Base-by-base conservation (phyloP, 345 rosid genomes). In the Hypericum androsaemum region DNA sequence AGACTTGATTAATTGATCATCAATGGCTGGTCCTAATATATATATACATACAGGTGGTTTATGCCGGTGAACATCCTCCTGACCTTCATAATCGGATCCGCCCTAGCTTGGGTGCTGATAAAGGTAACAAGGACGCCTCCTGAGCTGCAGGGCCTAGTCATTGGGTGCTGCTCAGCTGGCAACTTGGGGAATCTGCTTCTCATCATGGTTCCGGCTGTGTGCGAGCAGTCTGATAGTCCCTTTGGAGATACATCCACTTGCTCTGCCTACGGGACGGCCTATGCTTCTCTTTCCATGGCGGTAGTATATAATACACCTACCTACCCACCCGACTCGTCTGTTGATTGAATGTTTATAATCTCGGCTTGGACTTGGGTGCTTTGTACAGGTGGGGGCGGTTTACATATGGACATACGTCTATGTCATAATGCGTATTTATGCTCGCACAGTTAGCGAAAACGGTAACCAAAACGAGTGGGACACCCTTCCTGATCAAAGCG, bases 141-240 rank as follows among this genome's bases (percentile, higher is more conserved):
- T 7, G 61, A 71, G 14, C 74, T 79, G 6, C 47, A 55, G 16
- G 84, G 84, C 40, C 78, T 79, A 1, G 63, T 79, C 14, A 9
- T 75, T n/a, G 78, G 80, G 37, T 70, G 78, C 64, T 78, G 77
- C 17, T 60, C 78, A 17, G 78, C 77, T 51, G 83, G 83, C 52
- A 73, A 68, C 43, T 43, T 73, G 44, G 77, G 77, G 17, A 56
- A 55, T 40, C 32, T 73, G 63, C 68, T 48, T 50, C 52, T 69
- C 36, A 62, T 73, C 41, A 65, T 73, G 12, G 40, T 73, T 37
- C 77, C 77, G 36, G 64, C 70, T 1, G 56, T 73, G 0, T 73
- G 74, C 4, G 45, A 59, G 0, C 68, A 73, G 44, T 47, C 37
- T 2, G 8, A 52, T 22, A 69, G 71, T 43, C 74, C 69, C 0